Evolutionary conservation across 345 rosid genomes (phyloP), one percentile per base, ranked within the genome.

Genomic region (Citrus trifoliata): DNA sequence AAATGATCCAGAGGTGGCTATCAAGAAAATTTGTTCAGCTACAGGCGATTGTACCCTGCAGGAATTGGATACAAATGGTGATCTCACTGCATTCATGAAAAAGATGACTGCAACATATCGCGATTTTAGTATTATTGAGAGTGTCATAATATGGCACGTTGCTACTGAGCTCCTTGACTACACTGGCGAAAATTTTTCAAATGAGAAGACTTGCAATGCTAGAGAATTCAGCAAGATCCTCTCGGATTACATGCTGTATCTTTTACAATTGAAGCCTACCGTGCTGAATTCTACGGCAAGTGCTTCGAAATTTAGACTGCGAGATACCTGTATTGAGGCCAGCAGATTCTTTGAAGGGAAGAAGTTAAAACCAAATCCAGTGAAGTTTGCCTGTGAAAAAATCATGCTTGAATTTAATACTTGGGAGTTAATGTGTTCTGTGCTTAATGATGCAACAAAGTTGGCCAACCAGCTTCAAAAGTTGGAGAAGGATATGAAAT

Each of bases 171-270:
- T 91, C 48, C 64, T 87, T 55, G 13, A 46, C 51, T 46, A 13
- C 35, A 63, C 64, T 4, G 40, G 59, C 0, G 48, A 76, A 2
- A 25, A 46, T 1, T 27, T 56, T 24, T 10, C 35, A 89, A 46
- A 46, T 13, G 51, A 46, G 14, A 46, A 13, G 5, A 13, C 51
- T 13, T 12, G 51, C 18, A 46, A 46, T 46, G 5, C 18, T 46
- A 46, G 51, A 46, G 51, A 46, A 46, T 13, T 46, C 51, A 13
- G 51, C 74, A 89, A 89, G 82, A 69, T 76, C 7, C 75, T 91
- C 0, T 87, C 93, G 0, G 93, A 91, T 82, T 91, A 89, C 87
- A 89, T 89, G 95, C 19, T 87, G 81, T 88, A 88, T 70, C 92
- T 91, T 71, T 59, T 91, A 24, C 75, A 81, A 2, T 76, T 86